These are phyloP conservation scores for Zymoseptoria brevis DNA, from an alignment of 2,329 filamentous ascomycete species.

Conservation along the genomic window DNA sequence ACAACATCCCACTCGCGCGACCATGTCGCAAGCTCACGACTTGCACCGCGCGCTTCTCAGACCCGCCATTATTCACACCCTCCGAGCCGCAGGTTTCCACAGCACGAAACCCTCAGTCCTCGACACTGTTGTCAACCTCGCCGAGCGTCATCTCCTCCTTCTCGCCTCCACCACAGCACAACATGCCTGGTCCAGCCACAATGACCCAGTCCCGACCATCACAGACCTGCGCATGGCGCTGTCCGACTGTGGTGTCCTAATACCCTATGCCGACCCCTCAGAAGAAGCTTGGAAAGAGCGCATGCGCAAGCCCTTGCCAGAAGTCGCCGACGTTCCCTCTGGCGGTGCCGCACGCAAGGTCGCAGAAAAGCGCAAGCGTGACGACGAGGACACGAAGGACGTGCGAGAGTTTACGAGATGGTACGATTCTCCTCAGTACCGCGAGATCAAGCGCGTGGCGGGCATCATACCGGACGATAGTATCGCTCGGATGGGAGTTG, in stretches of 20 bases:
- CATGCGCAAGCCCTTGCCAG: conserved; percentile 37
- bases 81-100: conserved; percentile 86
- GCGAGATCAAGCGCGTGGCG: conserved; percentile 74
- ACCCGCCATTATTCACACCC: conserved; percentile 79
- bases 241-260: conserved; percentile 67
- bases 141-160: conserved; percentile 68
- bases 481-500: conserved; percentile 32
- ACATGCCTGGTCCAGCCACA: conserved; percentile 63
- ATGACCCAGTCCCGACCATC: conserved; percentile 55
- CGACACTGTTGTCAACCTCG: conserved; percentile 80
- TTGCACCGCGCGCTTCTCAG: conserved; percentile 73
- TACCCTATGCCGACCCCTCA: conserved; percentile 57
- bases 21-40: conserved; percentile 24
- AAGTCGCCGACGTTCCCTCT: conserved; percentile 33
- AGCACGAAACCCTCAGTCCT: conserved; percentile 71
- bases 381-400: conserved; percentile 68
- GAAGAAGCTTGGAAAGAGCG: conserved; percentile 60
- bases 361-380: conserved; percentile 38
- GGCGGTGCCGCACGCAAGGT: conserved; percentile 20
- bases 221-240: conserved; percentile 80
- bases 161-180: conserved; percentile 65
- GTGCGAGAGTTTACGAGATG: conserved; percentile 72
- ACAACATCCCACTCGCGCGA: neutral
- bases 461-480: conserved; percentile 48
- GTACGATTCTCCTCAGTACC: conserved; percentile 65